Evolutionary conservation across 2,329 filamentous ascomycete species (phyloP).

Genomic region (Verticillium nonalfalfae): DNA sequence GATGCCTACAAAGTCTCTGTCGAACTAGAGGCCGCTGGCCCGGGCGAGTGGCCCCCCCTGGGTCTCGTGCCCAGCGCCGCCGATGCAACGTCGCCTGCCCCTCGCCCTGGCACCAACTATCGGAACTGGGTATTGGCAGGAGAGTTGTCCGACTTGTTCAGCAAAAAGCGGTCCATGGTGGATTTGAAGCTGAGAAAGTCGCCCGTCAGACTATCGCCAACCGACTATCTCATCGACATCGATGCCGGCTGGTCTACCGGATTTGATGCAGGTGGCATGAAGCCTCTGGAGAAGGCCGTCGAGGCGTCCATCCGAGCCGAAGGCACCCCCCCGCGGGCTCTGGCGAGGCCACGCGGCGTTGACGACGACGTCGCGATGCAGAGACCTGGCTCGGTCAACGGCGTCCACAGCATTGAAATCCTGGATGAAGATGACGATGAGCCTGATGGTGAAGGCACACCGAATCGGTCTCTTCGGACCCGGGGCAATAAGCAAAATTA

Average conservation of each 20-base stretch:
- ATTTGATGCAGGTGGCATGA: conserved; percentile 23
- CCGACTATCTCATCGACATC: conserved; percentile 41
- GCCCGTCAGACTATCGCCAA: conserved; percentile 14
- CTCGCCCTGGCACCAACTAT: conserved; percentile 12
- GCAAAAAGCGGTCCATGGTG: conserved; percentile 23
- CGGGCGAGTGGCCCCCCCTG: conserved; percentile 45
- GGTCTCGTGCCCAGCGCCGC: conserved; percentile 17
- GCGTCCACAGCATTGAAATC: conserved; percentile 9
- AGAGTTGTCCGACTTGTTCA: conserved; percentile 33
- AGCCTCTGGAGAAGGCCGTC: conserved; percentile 31
- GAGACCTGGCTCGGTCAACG: conserved; percentile 2
- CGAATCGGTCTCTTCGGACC: conserved; percentile 42
- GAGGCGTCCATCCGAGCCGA: conserved; percentile 34
- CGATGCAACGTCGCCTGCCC: background rate
- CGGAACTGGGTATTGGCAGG: conserved; percentile 31
- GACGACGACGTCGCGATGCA: background rate
- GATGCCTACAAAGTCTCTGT: conserved; percentile 43
- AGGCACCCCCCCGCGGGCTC: background rate
- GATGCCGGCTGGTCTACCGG: conserved; percentile 40
- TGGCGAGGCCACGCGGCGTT: conserved; percentile 1
- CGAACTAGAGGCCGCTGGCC: conserved; percentile 45
- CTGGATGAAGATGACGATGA: conserved; percentile 34
- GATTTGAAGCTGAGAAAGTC: conserved; percentile 20
- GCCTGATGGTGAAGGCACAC: conserved; percentile 40
- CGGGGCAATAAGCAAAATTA: conserved; percentile 46